Base-by-base conservation (phyloP, 441 rosid species). In the Adansonia gregorii region DNA sequence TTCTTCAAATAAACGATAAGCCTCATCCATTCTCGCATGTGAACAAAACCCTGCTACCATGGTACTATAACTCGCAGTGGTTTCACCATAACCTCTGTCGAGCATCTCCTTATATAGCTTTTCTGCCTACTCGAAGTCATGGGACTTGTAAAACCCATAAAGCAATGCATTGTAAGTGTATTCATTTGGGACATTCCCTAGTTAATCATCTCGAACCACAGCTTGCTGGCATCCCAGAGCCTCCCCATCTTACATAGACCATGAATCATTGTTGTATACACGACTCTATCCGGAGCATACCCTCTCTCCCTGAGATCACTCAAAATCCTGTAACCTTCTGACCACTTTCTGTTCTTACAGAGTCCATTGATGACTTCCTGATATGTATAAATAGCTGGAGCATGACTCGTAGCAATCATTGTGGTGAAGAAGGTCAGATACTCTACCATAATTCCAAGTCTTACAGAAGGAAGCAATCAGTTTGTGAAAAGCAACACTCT, bases 121-220 rank as follows among this genome's bases (percentile, higher is more conserved):
- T 51, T n/a, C 66, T 3, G 89, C 91, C 70, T 76, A 84, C 63
- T 78, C 73, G 19, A 86, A 46, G 17, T 83, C 58, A 51, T 85
- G 85, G 0, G 9, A 14, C 81, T 76, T 85, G 52, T 35, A 84
- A 67, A 55, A 61, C 11, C 89, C 91, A 14, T 73, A 59, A 73
- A 89, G 83, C 75, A 89, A 41, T 19, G 83, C 67, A 73, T 35
- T 78, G 56, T 85, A 86, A n/a, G 88, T 83, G 68, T 80, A 75
- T 61, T 76, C 83, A 74, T 85, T 78, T 10, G 91, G 91, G 64
- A 58, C 60, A 88, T 75, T 8, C 88, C 88, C 78, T 72, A 84
- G 3, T 49, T 71, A 49, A 84, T 78, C 93, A 89, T 88, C 79
- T 88, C 90, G 78, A 75, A 78, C 93, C 87, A 89, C 48, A 89